Conservation (phyloP, 441 rosid genomes). For the Gossypium aridum region DNA sequence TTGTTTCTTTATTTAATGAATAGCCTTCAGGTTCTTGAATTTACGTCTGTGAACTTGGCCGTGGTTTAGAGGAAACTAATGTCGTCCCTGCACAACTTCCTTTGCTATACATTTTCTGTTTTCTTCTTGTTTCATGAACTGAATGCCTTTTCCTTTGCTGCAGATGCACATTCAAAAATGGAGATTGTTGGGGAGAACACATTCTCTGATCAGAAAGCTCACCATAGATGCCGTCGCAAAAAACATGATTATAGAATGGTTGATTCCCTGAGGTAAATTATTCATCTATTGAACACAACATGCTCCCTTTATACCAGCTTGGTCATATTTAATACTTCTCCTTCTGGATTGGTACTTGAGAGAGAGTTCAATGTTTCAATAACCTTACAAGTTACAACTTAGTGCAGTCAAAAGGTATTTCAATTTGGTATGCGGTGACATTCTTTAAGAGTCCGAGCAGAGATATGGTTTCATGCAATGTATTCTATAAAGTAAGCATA, state of each 20-base stretch:
- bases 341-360: neutral
- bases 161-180: conserved; percentile 49
- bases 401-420: neutral
- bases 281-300: neutral
- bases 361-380: neutral
- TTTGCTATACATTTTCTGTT: neutral
- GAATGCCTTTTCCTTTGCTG: conserved; percentile 5
- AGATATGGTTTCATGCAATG: neutral
- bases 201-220: conserved; percentile 68
- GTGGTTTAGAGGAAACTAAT: neutral
- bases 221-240: conserved; percentile 77
- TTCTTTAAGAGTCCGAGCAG: neutral
- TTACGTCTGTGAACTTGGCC: neutral
- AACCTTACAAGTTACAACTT: neutral
- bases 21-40: neutral
- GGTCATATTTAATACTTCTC: neutral
- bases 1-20: neutral
- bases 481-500: neutral
- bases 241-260: conserved; percentile 78
- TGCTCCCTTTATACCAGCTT: neutral
- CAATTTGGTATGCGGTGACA: neutral
- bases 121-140: neutral
- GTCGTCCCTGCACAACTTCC: neutral
- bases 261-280: conserved; percentile 37
- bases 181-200: conserved; percentile 70